Evolutionary conservation across 352 stramenopile genomes (phyloP), one percentile per base, ranked within the genome.

Genomic region (Globisporangium uncinulatum): DNA sequence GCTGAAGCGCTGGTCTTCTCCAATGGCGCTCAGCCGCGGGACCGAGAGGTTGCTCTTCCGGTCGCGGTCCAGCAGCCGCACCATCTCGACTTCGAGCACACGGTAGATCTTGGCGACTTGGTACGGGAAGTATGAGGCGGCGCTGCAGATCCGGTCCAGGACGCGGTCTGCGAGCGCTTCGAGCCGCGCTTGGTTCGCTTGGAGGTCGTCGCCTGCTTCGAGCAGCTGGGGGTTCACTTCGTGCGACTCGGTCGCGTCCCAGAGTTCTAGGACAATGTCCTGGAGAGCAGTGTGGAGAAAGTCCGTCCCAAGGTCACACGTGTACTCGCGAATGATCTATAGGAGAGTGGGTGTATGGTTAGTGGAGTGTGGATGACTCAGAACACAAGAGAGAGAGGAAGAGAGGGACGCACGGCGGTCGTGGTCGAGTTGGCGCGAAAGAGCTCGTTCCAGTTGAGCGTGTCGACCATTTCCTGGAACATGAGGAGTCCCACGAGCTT

Each of bases 401-500:
- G 20, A 31, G 17, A 5, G 17, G 19, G 15, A 24, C 73, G 52
- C 60, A 83, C 76, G 34, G 79, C 81, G 15, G 81, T 91, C 11
- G 76, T 80, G 49, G 79, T 63, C 59, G 81, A 91, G 59, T 89
- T 91, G 61, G 81, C 81, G 64, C 81, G 79, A 58, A 91, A 91
- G 50, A 91, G 75, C 55, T 91, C 79, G 71, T 87, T 89, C 81
- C 81, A 91, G 64, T 91, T 89, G 48, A 79, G 58, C 46, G 81
- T 91, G 59, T 80, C 74, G 55, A 85, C 66, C 81, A 91, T 91
- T 59, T 91, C 81, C 31, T 70, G 73, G 52, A 88, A 72, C 81
- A 91, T 87, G 65, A 89, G 74, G 61, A 85, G 59, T 11, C 74
- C 73, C 31, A 91, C 34, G 20, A 89, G 67, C 59, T 82, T 82